Conservation (phyloP, 495 filamentous ascomycete genomes). For the Pseudoneurospora amorphoporcata region DNA sequence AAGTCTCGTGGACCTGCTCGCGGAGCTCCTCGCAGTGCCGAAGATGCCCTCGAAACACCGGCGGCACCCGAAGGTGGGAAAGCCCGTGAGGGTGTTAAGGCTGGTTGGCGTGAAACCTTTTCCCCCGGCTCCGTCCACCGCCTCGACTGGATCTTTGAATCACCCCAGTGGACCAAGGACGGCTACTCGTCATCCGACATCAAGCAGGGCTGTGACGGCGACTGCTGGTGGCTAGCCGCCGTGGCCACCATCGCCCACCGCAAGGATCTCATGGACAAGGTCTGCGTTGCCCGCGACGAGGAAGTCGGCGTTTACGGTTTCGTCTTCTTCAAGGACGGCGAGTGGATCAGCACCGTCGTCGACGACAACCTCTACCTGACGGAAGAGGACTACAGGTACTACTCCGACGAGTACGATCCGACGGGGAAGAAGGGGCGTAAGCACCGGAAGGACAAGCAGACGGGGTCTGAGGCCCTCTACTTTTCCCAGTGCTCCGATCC, state of each 20-base stretch:
- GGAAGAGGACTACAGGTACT: constrained; percentile 18
- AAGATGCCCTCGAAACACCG: constrained; percentile 3
- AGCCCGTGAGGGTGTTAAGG: constrained; percentile 1
- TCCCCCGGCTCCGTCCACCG: constrained; percentile 17
- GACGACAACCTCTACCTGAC: constrained; percentile 35
- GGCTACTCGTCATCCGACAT: constrained; percentile 52
- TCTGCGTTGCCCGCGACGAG: constrained; percentile 62
- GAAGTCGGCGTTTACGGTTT: constrained; percentile 72
- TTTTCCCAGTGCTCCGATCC: constrained; percentile 62
- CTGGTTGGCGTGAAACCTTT: constrained; percentile 6
- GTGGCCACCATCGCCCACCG: constrained; percentile 62
- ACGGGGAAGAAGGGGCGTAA: constrained; percentile 16
- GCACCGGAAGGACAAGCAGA: constrained; percentile 13
- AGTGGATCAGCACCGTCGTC: constrained; percentile 68
- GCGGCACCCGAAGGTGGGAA: constrained; percentile 28
- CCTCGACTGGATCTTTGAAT: constrained; percentile 57
- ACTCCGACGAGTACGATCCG: constrained; percentile 28
- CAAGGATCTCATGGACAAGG: constrained; percentile 51
- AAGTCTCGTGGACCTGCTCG: background rate
- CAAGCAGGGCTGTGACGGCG: constrained; percentile 37
- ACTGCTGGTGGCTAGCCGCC: constrained; percentile 74
- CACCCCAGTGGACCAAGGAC: constrained; percentile 61
- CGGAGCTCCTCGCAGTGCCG: constrained; percentile 1
- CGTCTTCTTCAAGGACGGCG: constrained; percentile 71
- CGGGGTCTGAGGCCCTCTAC: constrained; percentile 52